Conservation (phyloP, 495 filamentous ascomycete genomes). For the Aspergillus steynii region DNA sequence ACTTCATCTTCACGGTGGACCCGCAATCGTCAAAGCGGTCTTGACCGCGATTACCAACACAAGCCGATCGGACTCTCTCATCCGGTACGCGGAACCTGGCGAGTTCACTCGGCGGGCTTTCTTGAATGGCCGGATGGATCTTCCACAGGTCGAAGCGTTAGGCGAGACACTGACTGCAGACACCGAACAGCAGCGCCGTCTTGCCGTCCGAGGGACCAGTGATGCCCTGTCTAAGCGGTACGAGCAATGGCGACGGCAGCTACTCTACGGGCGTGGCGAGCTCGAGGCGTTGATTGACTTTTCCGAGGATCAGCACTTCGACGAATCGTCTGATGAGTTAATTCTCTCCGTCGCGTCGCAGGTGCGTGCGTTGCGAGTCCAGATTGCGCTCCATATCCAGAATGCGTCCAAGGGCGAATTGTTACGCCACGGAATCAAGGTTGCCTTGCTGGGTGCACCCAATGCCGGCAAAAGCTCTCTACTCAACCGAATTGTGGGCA, state of each 20-base stretch:
- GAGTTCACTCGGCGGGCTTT: conserved; percentile 96
- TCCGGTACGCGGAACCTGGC: conserved; percentile 91
- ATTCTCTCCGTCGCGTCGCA: conserved; percentile 64
- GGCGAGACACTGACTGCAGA: conserved; percentile 82
- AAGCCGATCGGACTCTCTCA: conserved; percentile 26
- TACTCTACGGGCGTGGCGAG: conserved; percentile 84
- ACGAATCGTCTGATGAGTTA: conserved; percentile 76
- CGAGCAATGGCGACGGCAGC: conserved; percentile 74
- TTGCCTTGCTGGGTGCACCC: conserved; percentile 85
- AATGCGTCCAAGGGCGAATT: conserved; percentile 85
- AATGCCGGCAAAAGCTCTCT: conserved; percentile 96
- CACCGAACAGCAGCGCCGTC: conserved; percentile 89
- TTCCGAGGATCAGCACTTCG: conserved; percentile 95
- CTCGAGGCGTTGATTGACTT: conserved; percentile 97
- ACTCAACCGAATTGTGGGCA: conserved; percentile 85
- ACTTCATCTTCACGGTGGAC: conserved; percentile 90
- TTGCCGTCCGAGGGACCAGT: conserved; percentile 77
- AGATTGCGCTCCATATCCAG: conserved; percentile 65
- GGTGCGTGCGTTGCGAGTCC: conserved; percentile 56
- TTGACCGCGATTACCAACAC: conserved; percentile 69
- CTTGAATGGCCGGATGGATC: conserved; percentile 77
- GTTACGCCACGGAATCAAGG: conserved; percentile 78
- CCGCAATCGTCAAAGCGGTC: conserved; percentile 83
- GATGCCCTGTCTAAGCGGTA: conserved; percentile 74
- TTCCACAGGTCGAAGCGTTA: conserved; percentile 93